phyloP scores from a whole-genome alignment of 805 yeast genomes.

The Nakazawaea pomicola region DNA sequence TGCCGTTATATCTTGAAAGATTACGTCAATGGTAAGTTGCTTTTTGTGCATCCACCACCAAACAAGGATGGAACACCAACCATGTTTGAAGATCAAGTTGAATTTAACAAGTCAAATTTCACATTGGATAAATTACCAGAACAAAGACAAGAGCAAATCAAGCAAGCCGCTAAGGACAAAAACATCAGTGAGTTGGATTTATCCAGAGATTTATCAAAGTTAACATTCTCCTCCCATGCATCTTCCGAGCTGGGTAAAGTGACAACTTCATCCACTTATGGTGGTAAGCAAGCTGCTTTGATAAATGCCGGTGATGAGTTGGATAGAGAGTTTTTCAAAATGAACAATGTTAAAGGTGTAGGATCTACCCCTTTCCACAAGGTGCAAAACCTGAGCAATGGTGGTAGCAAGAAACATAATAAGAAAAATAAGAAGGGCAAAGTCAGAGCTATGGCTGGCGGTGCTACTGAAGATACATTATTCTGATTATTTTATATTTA shows the following conservation, averaged over 20 bases:
- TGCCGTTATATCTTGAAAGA: slow-evolving; percentile 90
- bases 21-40: slow-evolving; percentile 86
- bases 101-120: slow-evolving; percentile 75
- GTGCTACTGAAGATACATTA: slow-evolving; percentile 25
- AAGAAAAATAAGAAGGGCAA: slow-evolving; percentile 72
- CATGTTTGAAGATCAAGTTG: slow-evolving; percentile 45
- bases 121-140: slow-evolving; percentile 62
- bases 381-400: slow-evolving; percentile 23
- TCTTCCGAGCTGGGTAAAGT: slow-evolving; percentile 40
- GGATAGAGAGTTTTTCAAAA: slow-evolving; percentile 79
- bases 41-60: slow-evolving; percentile 89
- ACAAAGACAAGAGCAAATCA: slow-evolving; percentile 65
- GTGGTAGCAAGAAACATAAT: slow-evolving; percentile 52
- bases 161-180: slow-evolving; percentile 55
- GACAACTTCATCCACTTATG: slow-evolving; percentile 53
- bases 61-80: slow-evolving; percentile 50
- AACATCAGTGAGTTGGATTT: slow-evolving; percentile 56
- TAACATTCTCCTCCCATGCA: slow-evolving; percentile 79
- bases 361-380: slow-evolving; percentile 72
- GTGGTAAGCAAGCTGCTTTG: slow-evolving; percentile 80
- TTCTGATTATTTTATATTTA: not conserved
- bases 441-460: slow-evolving; percentile 7
- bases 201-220: slow-evolving; percentile 59
- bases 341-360: slow-evolving; percentile 60
- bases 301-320: slow-evolving; percentile 76